phyloP scores from a whole-genome alignment of 768 basidiomycete species.

The Tylopilus intermedius region DNA sequence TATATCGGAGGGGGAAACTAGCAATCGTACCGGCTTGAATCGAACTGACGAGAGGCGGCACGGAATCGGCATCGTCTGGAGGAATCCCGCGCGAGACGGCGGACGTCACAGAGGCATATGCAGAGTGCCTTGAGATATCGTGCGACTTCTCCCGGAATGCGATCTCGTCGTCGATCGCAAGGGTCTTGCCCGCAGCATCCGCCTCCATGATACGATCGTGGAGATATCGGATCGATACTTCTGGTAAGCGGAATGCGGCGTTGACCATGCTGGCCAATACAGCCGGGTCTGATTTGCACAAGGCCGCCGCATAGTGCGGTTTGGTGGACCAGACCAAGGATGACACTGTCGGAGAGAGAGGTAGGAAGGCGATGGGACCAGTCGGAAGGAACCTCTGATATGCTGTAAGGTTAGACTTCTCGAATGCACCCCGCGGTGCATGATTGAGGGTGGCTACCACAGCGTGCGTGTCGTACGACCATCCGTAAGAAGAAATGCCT shows the following conservation, averaged over 20 bases:
- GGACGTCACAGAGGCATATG: constrained; percentile 48
- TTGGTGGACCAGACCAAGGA: constrained; percentile 94
- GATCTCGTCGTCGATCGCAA: constrained; percentile 61
- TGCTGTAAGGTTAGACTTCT: constrained; percentile 69
- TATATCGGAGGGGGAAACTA: constrained; percentile 85
- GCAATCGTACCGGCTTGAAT: constrained; percentile 74
- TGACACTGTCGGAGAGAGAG: constrained; percentile 69
- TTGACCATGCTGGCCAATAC: constrained; percentile 78
- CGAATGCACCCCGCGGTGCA: constrained; percentile 55
- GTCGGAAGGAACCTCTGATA: constrained; percentile 95
- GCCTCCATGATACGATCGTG: constrained; percentile 56
- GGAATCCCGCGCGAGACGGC: constrained; percentile 45
- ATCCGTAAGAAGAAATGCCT: constrained; percentile 81
- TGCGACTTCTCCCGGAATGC: constrained; percentile 71
- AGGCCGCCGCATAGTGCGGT: constrained; percentile 66
- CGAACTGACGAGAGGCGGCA: constrained; percentile 72
- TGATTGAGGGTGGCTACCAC: constrained; percentile 87
- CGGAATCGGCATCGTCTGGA: constrained; percentile 50
- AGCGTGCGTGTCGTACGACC: constrained; percentile 85
- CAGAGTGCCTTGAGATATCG: constrained; percentile 56
- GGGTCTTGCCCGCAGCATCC: constrained; percentile 37
- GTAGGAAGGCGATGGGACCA: constrained; percentile 93
- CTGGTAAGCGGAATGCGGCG: constrained; percentile 82
- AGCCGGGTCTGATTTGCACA: constrained; percentile 59
- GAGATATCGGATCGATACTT: constrained; percentile 65